Percentiles rank a stretch among this genome's conserved stretches.
These are phyloP conservation scores for Dryas drummondii DNA, from an alignment of 306 rosid genomes.

Conservation along the genomic window DNA sequence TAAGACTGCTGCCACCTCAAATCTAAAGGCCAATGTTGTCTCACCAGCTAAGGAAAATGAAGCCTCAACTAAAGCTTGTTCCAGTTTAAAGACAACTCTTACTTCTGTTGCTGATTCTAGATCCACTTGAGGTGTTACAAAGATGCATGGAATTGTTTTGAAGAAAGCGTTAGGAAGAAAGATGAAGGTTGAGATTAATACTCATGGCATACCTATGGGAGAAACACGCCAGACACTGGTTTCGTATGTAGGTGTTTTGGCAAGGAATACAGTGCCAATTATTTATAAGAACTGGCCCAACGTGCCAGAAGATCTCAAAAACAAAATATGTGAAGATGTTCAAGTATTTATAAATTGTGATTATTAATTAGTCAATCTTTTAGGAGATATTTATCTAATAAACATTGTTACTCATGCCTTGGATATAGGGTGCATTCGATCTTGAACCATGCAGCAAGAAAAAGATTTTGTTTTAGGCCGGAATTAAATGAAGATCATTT, in stretches of 20 bases:
- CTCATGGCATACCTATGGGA: not conserved
- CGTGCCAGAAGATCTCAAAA: not conserved
- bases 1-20: no score
- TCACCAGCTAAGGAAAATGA: no score
- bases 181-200: not conserved
- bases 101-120: no score
- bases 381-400: no score
- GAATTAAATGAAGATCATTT: not conserved
- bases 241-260: not conserved
- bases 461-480: not conserved
- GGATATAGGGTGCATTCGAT: no score
- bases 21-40: no score
- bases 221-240: not conserved
- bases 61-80: no score
- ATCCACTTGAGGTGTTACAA: not conserved
- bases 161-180: not conserved
- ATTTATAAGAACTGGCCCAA: not conserved
- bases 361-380: no score
- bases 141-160: not conserved
- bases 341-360: not conserved
- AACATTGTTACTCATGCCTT: no score
- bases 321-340: not conserved
- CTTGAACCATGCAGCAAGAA: not conserved
- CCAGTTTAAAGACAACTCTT: no score
- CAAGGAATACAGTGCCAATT: not conserved